A percentile compares a stretch with the other conserved stretches of the same genome.
Evolutionary conservation across 768 basidiomycete genomes (phyloP).

Genomic region (Tylopilus cervinicoccineus): DNA sequence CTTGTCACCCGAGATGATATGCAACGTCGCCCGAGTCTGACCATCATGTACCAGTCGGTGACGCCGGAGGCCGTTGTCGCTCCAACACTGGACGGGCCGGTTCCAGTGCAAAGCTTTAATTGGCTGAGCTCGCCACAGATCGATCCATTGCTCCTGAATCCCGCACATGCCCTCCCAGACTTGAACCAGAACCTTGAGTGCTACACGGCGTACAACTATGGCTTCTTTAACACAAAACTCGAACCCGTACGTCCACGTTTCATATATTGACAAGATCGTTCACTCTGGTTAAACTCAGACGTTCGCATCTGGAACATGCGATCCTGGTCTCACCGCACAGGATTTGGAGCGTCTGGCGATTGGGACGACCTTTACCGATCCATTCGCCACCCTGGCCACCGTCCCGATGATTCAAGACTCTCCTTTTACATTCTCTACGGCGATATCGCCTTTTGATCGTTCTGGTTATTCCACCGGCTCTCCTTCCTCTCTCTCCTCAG

Average conservation of each 20-base stretch:
- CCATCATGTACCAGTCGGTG: constrained; percentile 34
- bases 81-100: not conserved
- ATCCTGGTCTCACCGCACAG: constrained; percentile 4
- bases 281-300: constrained; percentile 2
- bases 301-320: not conserved
- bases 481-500: constrained; percentile 12
- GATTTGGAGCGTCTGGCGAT: constrained; percentile 18
- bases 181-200: constrained; percentile 1
- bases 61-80: constrained; percentile 7
- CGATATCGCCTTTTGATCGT: constrained; percentile 21
- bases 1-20: constrained; percentile 31
- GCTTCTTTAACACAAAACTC: constrained; percentile 10
- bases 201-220: not conserved
- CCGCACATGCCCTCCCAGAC: not conserved
- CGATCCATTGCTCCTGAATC: constrained; percentile 3
- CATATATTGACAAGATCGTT: not conserved
- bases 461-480: constrained; percentile 9
- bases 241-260: constrained; percentile 16
- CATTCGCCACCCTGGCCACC: constrained; percentile 12
- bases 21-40: constrained; percentile 31
- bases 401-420: not conserved
- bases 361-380: constrained; percentile 23
- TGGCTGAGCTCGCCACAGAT: constrained; percentile 16
- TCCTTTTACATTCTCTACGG: not conserved
- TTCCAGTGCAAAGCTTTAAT: not conserved